Evolutionary conservation across 441 rosid genomes (phyloP).

Genomic region (Brassica balearica): DNA sequence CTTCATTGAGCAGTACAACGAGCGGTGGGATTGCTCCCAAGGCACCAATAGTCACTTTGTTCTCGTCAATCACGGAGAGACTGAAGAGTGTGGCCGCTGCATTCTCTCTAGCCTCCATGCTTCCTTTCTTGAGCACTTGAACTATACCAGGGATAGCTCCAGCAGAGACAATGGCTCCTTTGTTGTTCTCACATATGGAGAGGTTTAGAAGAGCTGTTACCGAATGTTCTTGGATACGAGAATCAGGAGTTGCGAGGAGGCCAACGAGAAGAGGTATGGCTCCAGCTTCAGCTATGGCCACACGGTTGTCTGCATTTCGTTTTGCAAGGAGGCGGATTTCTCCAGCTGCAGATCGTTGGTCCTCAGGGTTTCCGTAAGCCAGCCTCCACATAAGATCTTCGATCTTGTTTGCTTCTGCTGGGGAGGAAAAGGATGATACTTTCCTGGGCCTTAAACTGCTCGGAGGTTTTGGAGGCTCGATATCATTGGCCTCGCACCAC

Average conservation of each 20-base stretch:
- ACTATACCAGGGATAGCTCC: constrained; percentile 3
- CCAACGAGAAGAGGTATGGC: constrained; percentile 89
- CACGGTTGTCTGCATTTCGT: constrained; percentile 89
- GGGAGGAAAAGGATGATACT: constrained; percentile 60
- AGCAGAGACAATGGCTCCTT: constrained; percentile 75
- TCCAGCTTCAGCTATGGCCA: constrained; percentile 97
- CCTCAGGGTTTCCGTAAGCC: constrained; percentile 59
- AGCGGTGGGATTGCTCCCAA: constrained; percentile 1
- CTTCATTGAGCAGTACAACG: constrained; percentile 69
- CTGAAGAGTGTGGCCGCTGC: not conserved
- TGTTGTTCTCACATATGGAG: constrained; percentile 90
- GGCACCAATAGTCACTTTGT: not conserved
- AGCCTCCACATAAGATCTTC: constrained; percentile 80
- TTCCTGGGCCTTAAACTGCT: constrained; percentile 71
- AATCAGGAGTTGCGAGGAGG: constrained; percentile 79
- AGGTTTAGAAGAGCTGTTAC: constrained; percentile 95
- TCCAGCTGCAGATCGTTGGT: constrained; percentile 8
- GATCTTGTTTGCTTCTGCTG: constrained; percentile 74
- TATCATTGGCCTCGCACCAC: constrained; percentile 93
- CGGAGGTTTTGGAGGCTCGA: constrained; percentile 85
- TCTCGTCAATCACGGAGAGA: not conserved
- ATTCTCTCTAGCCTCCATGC: constrained; percentile 1
- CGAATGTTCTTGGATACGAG: constrained; percentile 90
- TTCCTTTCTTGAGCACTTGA: not conserved
- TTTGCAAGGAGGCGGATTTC: constrained; percentile 32